A percentile compares a stretch with the other conserved stretches of the same genome.
phyloP scores from a whole-genome alignment of 1,284 basidiomycete genomes.

The Trametes polyzona region DNA sequence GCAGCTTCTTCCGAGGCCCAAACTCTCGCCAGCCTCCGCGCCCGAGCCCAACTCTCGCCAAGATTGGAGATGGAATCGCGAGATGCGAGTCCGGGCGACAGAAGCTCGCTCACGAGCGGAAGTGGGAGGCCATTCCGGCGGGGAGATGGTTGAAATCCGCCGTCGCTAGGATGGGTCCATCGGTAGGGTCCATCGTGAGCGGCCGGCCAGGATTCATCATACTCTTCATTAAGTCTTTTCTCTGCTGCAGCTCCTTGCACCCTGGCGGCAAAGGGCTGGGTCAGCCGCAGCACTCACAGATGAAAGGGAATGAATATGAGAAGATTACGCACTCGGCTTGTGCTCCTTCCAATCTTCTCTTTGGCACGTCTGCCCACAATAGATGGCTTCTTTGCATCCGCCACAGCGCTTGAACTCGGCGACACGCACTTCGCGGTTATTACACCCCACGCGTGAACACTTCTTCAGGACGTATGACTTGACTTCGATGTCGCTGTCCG shows the following conservation, averaged over 20 bases:
- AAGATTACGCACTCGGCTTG: conserved; percentile 32
- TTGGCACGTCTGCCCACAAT: conserved; percentile 45
- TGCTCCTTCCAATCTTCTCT: conserved; percentile 44
- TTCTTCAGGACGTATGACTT: conserved; percentile 26
- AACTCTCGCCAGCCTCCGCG: conserved; percentile 22
- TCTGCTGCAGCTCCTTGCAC: conserved; percentile 24
- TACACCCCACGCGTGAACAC: conserved; percentile 25
- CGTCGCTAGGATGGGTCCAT: conserved; percentile 21
- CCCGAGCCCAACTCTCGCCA: conserved; percentile 9
- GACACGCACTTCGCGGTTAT: conserved; percentile 24
- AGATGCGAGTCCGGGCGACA: neutral
- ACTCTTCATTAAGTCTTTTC: conserved; percentile 22
- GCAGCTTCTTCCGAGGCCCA: conserved; percentile 28
- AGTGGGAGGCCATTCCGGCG: conserved; percentile 20
- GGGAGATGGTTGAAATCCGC: conserved; percentile 25
- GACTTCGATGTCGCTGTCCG: conserved; percentile 38
- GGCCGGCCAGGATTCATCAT: conserved; percentile 20
- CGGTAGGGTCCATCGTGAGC: neutral
- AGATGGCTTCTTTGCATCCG: conserved; percentile 38
- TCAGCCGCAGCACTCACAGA: conserved; percentile 22
- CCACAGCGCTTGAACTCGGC: conserved; percentile 34
- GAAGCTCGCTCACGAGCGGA: conserved; percentile 9
- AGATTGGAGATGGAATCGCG: conserved; percentile 13
- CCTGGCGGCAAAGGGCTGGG: conserved; percentile 9
- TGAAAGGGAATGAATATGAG: conserved; percentile 31